phyloP scores from a whole-genome alignment of 106 monocot genomes.

The Cymbidium sinense region DNA sequence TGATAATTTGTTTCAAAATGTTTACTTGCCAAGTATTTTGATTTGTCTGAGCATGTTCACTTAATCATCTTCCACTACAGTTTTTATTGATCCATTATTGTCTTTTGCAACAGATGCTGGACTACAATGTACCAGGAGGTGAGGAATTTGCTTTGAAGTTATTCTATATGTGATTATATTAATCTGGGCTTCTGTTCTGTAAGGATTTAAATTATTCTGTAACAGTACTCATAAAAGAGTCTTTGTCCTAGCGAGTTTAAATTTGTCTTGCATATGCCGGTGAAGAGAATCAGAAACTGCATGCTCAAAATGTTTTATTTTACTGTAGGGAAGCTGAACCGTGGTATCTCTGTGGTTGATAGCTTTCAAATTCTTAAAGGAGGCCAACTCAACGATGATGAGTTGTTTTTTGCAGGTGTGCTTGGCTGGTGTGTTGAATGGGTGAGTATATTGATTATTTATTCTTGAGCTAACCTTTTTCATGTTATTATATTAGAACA shows the following conservation, averaged over 20 bases:
- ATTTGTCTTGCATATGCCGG: neutral
- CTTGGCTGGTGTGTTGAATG: conserved; percentile 99
- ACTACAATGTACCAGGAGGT: conserved; percentile 99
- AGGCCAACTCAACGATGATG: conserved; percentile 62
- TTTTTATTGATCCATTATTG: conserved; percentile 1
- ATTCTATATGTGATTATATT: neutral
- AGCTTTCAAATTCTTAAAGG: conserved; percentile 87
- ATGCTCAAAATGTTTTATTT: neutral
- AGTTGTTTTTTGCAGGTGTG: conserved; percentile 55
- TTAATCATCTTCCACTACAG: neutral
- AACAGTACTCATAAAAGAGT: neutral
- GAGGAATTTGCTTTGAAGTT: conserved; percentile 11
- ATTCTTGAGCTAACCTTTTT: neutral
- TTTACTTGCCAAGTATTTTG: neutral
- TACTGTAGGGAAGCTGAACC: conserved; percentile 79
- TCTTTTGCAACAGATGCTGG: conserved; percentile 70
- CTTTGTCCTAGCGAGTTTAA: neutral
- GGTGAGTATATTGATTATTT: conserved; percentile 30
- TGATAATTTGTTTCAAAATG: neutral
- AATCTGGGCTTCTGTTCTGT: neutral
- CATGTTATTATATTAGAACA: neutral
- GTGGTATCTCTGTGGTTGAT: conserved; percentile 91
- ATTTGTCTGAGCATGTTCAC: neutral
- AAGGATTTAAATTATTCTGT: neutral
- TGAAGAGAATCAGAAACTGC: neutral